Conservation (phyloP, 2,329 filamentous ascomycete species). For the Colletotrichum tofieldiae region DNA sequence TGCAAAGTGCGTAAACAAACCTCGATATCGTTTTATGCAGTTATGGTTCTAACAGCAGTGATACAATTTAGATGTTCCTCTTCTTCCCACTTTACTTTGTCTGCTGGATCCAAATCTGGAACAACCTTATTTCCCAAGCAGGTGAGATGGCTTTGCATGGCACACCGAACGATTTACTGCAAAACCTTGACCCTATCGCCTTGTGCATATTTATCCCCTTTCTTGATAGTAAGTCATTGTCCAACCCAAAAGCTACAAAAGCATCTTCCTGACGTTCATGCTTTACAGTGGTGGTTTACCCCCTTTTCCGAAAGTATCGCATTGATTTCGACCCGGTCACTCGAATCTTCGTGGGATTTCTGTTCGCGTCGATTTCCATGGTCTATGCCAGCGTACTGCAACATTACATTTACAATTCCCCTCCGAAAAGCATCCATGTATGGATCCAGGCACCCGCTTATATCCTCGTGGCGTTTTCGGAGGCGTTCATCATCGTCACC, state of each 20-base stretch:
- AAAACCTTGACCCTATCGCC: conserved; percentile 49
- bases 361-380: conserved; percentile 47
- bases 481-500: conserved; percentile 78
- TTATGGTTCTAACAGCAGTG: neutral
- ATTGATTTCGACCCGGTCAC: conserved; percentile 46
- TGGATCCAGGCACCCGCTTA: conserved; percentile 70
- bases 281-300: conserved; percentile 43
- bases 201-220: conserved; percentile 50
- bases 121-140: conserved; percentile 52
- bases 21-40: no score
- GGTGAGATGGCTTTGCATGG: conserved; percentile 45
- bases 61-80: conserved; percentile 40
- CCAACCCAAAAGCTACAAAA: neutral
- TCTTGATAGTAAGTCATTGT: conserved; percentile 42
- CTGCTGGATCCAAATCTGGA: conserved; percentile 51
- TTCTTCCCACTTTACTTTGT: conserved; percentile 58
- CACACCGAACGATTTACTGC: conserved; percentile 50
- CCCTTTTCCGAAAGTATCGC: conserved; percentile 44
- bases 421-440: conserved; percentile 62
- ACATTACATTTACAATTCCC: conserved; percentile 45
- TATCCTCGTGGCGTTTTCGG: conserved; percentile 70
- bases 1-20: conserved; percentile 46
- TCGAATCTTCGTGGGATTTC: conserved; percentile 46
- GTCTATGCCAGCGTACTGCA: conserved; percentile 45
- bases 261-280: neutral